Evolutionary conservation across 129 eudicot species (phyloP).

Genomic region (Lactuca saligna): DNA sequence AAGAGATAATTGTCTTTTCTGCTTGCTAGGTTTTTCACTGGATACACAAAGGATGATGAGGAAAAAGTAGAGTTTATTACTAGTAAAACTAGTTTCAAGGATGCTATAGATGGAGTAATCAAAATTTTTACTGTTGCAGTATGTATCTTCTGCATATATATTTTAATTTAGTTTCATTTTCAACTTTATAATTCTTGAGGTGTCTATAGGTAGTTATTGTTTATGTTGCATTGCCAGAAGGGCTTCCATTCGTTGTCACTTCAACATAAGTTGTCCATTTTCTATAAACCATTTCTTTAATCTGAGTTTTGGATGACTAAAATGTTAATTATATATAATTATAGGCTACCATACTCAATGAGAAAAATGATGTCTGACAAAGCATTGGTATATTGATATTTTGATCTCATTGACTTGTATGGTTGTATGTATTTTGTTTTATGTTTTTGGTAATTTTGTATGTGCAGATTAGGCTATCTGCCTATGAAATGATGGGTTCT

Average conservation of each 20-base stretch:
- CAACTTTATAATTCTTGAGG: too few relatives aligned
- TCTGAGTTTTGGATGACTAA: not conserved
- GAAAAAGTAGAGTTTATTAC: too few relatives aligned
- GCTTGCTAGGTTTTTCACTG: constrained; percentile 50
- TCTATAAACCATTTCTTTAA: too few relatives aligned
- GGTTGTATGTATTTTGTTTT: not conserved
- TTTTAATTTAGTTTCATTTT: too few relatives aligned
- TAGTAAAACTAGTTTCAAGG: too few relatives aligned
- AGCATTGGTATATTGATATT: not conserved
- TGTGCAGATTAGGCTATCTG: too few relatives aligned
- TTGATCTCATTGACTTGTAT: not conserved
- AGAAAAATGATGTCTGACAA: constrained; percentile 5
- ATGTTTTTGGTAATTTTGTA: too few relatives aligned
- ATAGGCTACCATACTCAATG: constrained; percentile 13
- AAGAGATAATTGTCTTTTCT: not conserved
- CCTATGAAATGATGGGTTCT: too few relatives aligned
- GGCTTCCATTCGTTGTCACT: too few relatives aligned
- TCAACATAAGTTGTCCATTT: too few relatives aligned
- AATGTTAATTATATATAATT: constrained; percentile 16
- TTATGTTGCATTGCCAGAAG: not conserved
- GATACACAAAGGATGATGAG: too few relatives aligned
- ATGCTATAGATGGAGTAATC: too few relatives aligned
- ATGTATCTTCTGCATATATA: constrained; percentile 29
- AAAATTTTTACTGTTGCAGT: constrained; percentile 47
- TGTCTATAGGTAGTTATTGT: not conserved